phyloP scores from a whole-genome alignment of 2,329 filamentous ascomycete species.

The Pseudopithomyces chartarum region DNA sequence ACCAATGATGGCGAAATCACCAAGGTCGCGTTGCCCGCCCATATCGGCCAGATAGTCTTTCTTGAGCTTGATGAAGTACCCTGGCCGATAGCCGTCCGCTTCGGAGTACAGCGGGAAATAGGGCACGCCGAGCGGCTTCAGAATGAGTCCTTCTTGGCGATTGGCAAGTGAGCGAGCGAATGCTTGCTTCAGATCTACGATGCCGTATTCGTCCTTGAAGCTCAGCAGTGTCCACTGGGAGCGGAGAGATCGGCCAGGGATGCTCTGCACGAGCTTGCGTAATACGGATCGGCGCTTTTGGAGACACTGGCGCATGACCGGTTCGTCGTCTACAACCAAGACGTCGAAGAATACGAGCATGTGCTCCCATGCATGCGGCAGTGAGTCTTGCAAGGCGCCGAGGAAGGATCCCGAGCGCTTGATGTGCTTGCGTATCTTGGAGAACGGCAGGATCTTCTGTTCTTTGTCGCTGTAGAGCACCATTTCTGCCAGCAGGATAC shows the following conservation, averaged over 20 bases:
- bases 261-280: conserved; percentile 58
- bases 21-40: conserved; percentile 68
- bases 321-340: conserved; percentile 60
- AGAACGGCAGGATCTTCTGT: conserved; percentile 71
- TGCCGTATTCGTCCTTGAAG: conserved; percentile 54
- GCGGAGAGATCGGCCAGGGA: conserved; percentile 68
- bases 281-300: conserved; percentile 67
- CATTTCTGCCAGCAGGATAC: conserved; percentile 84
- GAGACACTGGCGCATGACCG: conserved; percentile 59
- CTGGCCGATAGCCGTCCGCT: conserved; percentile 32
- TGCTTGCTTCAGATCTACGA: conserved; percentile 38
- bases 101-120: conserved; percentile 63
- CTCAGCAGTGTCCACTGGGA: conserved; percentile 71
- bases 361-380: conserved; percentile 60
- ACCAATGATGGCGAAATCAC: conserved; percentile 81
- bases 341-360: conserved; percentile 68
- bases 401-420: conserved; percentile 72
- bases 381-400: conserved; percentile 70
- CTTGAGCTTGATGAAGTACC: conserved; percentile 79
- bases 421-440: conserved; percentile 82
- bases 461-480: conserved; percentile 75
- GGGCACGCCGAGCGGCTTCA: conserved; percentile 76
- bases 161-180: conserved; percentile 71
- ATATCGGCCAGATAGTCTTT: conserved; percentile 83
- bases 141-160: conserved; percentile 76